Evolutionary conservation across 345 rosid species (phyloP).

Genomic region (Hirschfeldia incana): DNA sequence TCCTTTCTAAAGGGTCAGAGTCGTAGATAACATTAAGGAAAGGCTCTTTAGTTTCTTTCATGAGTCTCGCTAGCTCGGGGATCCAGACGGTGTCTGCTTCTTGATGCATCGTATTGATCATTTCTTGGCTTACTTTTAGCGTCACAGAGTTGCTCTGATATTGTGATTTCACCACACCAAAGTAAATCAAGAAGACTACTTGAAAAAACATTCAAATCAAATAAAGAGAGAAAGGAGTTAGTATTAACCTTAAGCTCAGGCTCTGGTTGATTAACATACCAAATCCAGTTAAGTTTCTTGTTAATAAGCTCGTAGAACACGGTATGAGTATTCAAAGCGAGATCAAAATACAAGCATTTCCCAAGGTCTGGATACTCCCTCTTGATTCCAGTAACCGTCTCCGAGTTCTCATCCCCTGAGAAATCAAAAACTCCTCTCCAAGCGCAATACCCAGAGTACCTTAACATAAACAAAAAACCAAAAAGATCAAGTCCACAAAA

Average conservation of each 20-base stretch:
- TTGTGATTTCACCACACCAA: background rate
- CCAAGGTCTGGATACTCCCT: slow-evolving; percentile 66
- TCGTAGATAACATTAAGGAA: slow-evolving; percentile 79
- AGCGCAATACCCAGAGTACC: slow-evolving; percentile 85
- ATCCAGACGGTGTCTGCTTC: slow-evolving; percentile 71
- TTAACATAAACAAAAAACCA: slow-evolving; percentile 19
- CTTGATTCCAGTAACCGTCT: slow-evolving; percentile 46
- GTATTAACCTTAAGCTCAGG: slow-evolving; percentile 58
- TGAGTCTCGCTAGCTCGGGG: slow-evolving; percentile 59
- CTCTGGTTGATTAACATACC: slow-evolving; percentile 74
- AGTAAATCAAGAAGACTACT: background rate
- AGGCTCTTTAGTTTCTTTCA: slow-evolving; percentile 73
- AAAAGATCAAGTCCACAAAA: background rate
- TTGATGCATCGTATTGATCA: slow-evolving; percentile 58
- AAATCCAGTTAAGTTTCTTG: slow-evolving; percentile 72
- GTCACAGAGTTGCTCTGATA: slow-evolving; percentile 71
- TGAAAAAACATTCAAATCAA: background rate
- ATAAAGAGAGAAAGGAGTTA: background rate
- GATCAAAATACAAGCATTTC: slow-evolving; percentile 66
- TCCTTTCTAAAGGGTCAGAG: slow-evolving; percentile 54
- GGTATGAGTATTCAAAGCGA: slow-evolving; percentile 48
- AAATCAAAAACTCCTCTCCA: slow-evolving; percentile 84
- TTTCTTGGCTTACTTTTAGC: slow-evolving; percentile 52
- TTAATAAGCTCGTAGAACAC: slow-evolving; percentile 63
- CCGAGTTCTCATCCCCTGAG: slow-evolving; percentile 53